Evolutionary conservation across 2,329 filamentous ascomycete genomes (phyloP).

Genomic region (Penicillium psychrosexuale): DNA sequence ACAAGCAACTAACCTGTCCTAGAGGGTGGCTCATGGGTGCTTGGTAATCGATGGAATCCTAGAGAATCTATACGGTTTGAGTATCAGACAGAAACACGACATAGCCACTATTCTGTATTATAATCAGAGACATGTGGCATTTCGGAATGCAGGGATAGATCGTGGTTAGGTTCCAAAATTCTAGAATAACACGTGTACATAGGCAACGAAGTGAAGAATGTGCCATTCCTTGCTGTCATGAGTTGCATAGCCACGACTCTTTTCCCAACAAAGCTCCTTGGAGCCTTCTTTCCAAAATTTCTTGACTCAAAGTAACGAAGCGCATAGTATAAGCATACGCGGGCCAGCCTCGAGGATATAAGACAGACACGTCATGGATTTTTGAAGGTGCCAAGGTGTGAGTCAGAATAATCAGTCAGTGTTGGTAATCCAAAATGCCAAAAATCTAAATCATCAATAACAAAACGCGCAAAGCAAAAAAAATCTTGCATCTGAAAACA

Average conservation of each 20-base stretch:
- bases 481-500: not conserved
- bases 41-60: not conserved
- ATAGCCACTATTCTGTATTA: not conserved
- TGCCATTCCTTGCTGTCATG: not conserved
- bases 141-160: not conserved
- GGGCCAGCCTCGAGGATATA: not conserved
- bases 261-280: not conserved
- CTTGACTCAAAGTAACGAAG: not conserved
- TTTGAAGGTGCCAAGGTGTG: not conserved
- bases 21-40: not conserved
- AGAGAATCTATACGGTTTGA: not conserved
- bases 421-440: not conserved
- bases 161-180: not conserved
- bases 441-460: not conserved
- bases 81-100: not conserved
- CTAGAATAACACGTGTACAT: not conserved
- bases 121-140: not conserved
- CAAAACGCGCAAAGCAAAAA: not conserved
- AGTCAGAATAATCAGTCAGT: conserved; percentile 1
- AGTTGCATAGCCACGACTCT: not conserved
- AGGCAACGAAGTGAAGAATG: not conserved
- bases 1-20: not conserved
- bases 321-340: not conserved
- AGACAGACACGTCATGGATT: not conserved
- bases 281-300: not conserved